Evolutionary conservation across 192 early-diverging fungal species (phyloP).

Genomic region (Umbelopsis isabellina): DNA sequence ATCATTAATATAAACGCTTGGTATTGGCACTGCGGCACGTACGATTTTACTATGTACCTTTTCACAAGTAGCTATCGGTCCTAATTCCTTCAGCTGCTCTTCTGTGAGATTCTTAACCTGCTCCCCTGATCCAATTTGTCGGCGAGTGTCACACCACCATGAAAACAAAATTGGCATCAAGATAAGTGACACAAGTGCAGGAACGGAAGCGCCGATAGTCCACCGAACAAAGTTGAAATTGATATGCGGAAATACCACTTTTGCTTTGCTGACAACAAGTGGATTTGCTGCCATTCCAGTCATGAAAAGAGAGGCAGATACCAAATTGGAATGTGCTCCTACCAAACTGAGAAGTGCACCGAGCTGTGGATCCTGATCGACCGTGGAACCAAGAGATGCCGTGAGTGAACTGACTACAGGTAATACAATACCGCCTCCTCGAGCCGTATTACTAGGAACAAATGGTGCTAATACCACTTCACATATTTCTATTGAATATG

Average conservation of each 20-base stretch:
- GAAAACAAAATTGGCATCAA: constrained; percentile 37
- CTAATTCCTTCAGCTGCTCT: constrained; percentile 37
- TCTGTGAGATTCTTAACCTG: constrained; percentile 13
- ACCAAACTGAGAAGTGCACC: constrained; percentile 66
- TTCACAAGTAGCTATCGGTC: constrained; percentile 24
- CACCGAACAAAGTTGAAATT: constrained; percentile 70
- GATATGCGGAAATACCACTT: constrained; percentile 59
- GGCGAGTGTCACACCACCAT: not conserved
- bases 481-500: constrained; percentile 52
- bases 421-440: constrained; percentile 78
- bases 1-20: too few relatives aligned
- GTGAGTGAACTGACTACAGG: constrained; percentile 75
- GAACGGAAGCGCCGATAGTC: constrained; percentile 59
- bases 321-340: constrained; percentile 68
- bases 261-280: constrained; percentile 63
- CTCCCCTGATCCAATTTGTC: constrained; percentile 20
- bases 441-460: constrained; percentile 73
- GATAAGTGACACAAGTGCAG: constrained; percentile 42
- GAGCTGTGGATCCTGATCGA: constrained; percentile 32
- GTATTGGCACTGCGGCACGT: not conserved
- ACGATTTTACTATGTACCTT: not conserved
- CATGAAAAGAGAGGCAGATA: constrained; percentile 73
- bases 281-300: constrained; percentile 80
- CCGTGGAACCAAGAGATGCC: constrained; percentile 54
- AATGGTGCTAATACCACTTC: constrained; percentile 70